Conservation (phyloP, 2,329 filamentous ascomycete species). For the Ustulina deusta region DNA sequence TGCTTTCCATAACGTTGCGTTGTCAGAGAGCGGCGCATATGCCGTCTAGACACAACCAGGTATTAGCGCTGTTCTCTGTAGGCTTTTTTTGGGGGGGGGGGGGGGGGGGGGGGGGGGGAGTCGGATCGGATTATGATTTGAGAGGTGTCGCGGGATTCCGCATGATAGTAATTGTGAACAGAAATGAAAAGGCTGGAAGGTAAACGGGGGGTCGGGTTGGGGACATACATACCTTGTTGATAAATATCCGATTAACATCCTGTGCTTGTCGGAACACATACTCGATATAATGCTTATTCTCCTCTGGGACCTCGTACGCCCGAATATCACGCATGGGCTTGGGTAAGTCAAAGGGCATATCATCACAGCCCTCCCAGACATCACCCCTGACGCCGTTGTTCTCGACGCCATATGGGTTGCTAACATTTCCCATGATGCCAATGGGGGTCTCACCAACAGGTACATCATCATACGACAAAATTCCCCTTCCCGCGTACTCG, state of each 20-base stretch:
- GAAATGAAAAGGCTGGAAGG: background rate
- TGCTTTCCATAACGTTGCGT: conserved; percentile 53
- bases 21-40: conserved; percentile 49
- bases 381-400: conserved; percentile 48
- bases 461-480: conserved; percentile 50
- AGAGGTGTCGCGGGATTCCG: too few species aligned
- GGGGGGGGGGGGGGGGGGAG: too few species aligned
- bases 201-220: background rate
- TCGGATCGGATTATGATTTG: too few species aligned
- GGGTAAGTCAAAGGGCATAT: conserved; percentile 54
- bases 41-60: conserved; percentile 46
- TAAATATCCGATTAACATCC: conserved; percentile 54
- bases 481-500: conserved; percentile 47
- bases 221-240: conserved; percentile 50
- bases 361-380: conserved; percentile 52
- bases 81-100: too few species aligned
- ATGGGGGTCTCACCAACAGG: conserved; percentile 36
- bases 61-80: conserved; percentile 9
- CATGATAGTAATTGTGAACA: background rate
- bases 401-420: conserved; percentile 50
- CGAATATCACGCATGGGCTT: conserved; percentile 48
- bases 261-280: conserved; percentile 53
- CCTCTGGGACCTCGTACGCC: conserved; percentile 49
- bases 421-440: conserved; percentile 46
- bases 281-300: conserved; percentile 52